These are phyloP conservation scores for Alternaria triticina DNA, from an alignment of 2,329 filamentous ascomycete species.

Conservation along the genomic window DNA sequence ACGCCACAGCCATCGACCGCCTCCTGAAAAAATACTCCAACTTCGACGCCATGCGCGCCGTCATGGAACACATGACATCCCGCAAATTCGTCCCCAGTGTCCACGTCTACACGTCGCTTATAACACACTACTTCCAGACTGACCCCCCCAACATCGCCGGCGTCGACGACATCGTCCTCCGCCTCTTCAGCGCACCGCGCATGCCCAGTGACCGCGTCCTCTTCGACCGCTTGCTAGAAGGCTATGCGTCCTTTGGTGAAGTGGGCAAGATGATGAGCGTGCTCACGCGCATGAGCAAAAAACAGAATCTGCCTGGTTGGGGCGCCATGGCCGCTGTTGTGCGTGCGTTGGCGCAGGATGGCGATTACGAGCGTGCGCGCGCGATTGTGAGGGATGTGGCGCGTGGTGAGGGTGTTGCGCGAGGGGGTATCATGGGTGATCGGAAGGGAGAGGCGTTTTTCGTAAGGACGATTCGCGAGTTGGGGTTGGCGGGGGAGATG, in stretches of 20 bases:
- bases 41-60: slow-evolving; percentile 60
- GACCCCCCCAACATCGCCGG: slow-evolving; percentile 64
- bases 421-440: slow-evolving; percentile 26
- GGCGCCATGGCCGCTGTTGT: slow-evolving; percentile 48
- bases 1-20: slow-evolving; percentile 72
- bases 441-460: slow-evolving; percentile 23
- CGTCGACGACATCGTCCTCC: slow-evolving; percentile 64
- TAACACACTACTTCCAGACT: slow-evolving; percentile 69
- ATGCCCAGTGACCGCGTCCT: slow-evolving; percentile 62
- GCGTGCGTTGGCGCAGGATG: slow-evolving; percentile 44
- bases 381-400: slow-evolving; percentile 48
- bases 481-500: slow-evolving; percentile 19
- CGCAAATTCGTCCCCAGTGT: slow-evolving; percentile 62
- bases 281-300: slow-evolving; percentile 47
- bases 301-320: slow-evolving; percentile 53
- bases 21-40: slow-evolving; percentile 60
- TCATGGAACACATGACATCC: slow-evolving; percentile 68
- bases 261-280: slow-evolving; percentile 53
- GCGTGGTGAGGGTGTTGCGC: slow-evolving; percentile 38
- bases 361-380: slow-evolving; percentile 44
- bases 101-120: slow-evolving; percentile 77
- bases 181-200: slow-evolving; percentile 45
- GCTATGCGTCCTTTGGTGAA: slow-evolving; percentile 65
- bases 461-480: slow-evolving; percentile 9
- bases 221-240: slow-evolving; percentile 73